Percentiles rank a stretch among this genome's conserved stretches.
Conservation (phyloP, 768 basidiomycete genomes). For the Strobilomyces dryophilus region DNA sequence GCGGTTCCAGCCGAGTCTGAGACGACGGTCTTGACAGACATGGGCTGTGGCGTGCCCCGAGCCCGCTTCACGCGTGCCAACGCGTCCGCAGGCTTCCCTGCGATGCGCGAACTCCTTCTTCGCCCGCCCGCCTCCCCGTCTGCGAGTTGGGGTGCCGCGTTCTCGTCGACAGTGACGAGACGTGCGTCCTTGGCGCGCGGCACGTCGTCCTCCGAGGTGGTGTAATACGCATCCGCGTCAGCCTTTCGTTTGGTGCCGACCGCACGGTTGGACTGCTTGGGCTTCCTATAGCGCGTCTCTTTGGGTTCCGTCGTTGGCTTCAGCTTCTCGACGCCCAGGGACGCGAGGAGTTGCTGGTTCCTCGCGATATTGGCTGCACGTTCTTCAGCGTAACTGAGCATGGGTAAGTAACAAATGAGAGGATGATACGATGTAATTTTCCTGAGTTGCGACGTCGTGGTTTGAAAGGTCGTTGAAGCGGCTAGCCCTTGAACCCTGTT, state of each 20-base stretch:
- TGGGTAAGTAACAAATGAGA: not conserved
- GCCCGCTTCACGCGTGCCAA: slow-evolving; percentile 33
- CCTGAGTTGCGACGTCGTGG: not conserved
- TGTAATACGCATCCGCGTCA: slow-evolving; percentile 16
- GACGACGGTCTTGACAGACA: slow-evolving; percentile 37
- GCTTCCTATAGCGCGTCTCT: slow-evolving; percentile 30
- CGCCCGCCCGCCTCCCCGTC: slow-evolving; percentile 8
- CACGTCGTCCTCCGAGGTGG: slow-evolving; percentile 29
- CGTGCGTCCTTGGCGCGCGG: slow-evolving; percentile 17
- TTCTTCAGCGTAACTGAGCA: slow-evolving; percentile 31
- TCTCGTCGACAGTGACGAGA: slow-evolving; percentile 16
- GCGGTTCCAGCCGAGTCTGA: slow-evolving; percentile 34
- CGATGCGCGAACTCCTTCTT: slow-evolving; percentile 67
- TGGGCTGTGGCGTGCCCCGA: slow-evolving; percentile 32
- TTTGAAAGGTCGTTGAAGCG: not conserved
- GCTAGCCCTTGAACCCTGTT: not conserved
- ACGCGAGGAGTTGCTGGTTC: slow-evolving; percentile 42
- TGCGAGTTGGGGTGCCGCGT: slow-evolving; percentile 2
- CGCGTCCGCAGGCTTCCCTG: slow-evolving; percentile 55
- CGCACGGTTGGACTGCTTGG: not conserved
- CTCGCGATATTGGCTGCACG: slow-evolving; percentile 35
- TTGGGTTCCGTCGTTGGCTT: slow-evolving; percentile 47
- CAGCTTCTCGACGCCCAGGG: slow-evolving; percentile 37
- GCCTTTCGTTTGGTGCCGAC: slow-evolving; percentile 41
- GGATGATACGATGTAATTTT: not conserved